Percentiles rank a stretch among this genome's conserved stretches.
Conservation (phyloP, 1,139 yeast species). For the Entelexis paramagnoliae region DNA sequence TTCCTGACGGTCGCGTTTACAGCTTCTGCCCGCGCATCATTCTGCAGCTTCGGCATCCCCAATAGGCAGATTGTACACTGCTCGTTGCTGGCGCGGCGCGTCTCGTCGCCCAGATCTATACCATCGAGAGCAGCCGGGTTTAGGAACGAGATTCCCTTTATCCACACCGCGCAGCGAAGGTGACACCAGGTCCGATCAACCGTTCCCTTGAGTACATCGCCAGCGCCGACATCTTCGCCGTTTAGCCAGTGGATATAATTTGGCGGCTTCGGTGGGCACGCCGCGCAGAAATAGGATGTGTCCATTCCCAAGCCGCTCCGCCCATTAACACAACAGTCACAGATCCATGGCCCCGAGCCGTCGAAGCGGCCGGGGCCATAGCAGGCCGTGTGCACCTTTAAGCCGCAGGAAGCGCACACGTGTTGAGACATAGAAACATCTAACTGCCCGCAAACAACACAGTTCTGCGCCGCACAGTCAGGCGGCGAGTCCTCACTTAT, state of each 20-base stretch:
- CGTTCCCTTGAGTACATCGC: constrained; percentile 67
- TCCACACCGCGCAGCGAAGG: constrained; percentile 59
- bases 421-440: constrained; percentile 36
- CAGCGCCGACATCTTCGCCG: constrained; percentile 31
- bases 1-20: background rate
- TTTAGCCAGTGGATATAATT: constrained; percentile 40
- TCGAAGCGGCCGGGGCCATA: constrained; percentile 40
- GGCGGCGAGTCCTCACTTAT: constrained; percentile 3
- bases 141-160: constrained; percentile 37
- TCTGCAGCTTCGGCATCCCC: background rate
- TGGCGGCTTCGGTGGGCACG: constrained; percentile 52
- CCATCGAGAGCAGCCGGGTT: constrained; percentile 34
- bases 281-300: constrained; percentile 49
- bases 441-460: constrained; percentile 48
- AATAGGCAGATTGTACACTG: constrained; percentile 9
- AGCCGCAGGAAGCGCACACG: constrained; percentile 60
- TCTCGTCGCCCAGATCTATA: constrained; percentile 11
- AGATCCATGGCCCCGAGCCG: constrained; percentile 45
- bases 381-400: constrained; percentile 61
- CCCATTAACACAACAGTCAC: constrained; percentile 74
- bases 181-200: constrained; percentile 71
- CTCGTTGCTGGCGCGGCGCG: background rate
- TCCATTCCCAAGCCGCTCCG: constrained; percentile 43
- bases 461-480: constrained; percentile 24
- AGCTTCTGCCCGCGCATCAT: background rate